Percentiles rank a stretch among this genome's conserved stretches.
Evolutionary conservation across 306 rosid genomes (phyloP).

Genomic region (Amphicarpaea edgeworthii): DNA sequence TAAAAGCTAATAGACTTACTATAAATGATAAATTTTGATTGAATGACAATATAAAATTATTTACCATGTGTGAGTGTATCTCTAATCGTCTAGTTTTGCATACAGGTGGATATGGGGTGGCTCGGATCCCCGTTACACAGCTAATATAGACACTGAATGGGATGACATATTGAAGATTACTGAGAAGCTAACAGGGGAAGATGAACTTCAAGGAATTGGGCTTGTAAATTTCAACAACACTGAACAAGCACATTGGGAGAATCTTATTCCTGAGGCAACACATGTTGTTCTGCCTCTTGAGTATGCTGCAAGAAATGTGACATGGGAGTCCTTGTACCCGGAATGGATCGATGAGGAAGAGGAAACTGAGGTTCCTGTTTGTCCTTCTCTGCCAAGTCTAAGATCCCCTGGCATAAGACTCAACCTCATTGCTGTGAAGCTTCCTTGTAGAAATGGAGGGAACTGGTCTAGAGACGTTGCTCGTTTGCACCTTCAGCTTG

Average conservation of each 20-base stretch:
- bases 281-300: constrained; percentile 62
- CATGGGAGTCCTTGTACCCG: constrained; percentile 88
- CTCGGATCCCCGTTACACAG: constrained; percentile 63
- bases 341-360: constrained; percentile 99
- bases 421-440: constrained; percentile 80
- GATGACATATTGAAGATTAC: constrained; percentile 59
- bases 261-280: constrained; percentile 65
- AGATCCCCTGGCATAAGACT: constrained; percentile 67
- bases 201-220: constrained; percentile 76
- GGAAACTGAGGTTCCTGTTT: constrained; percentile 76
- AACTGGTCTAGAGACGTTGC: constrained; percentile 97
- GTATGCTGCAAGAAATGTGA: constrained; percentile 65
- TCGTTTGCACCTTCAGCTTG: constrained; percentile 88
- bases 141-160: constrained; percentile 64
- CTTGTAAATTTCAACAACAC: constrained; percentile 72
- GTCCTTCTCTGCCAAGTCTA: constrained; percentile 81
- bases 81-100: constrained; percentile 39
- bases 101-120: constrained; percentile 96
- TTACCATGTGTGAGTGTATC: too few species aligned
- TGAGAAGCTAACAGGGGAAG: constrained; percentile 47
- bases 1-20: too few species aligned
- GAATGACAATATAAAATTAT: too few species aligned
- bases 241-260: constrained; percentile 68
- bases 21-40: too few species aligned
- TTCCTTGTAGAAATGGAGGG: constrained; percentile 72